Conservation (phyloP, 139 green algal genomes). For the Chlamydomonas asymmetrica region DNA sequence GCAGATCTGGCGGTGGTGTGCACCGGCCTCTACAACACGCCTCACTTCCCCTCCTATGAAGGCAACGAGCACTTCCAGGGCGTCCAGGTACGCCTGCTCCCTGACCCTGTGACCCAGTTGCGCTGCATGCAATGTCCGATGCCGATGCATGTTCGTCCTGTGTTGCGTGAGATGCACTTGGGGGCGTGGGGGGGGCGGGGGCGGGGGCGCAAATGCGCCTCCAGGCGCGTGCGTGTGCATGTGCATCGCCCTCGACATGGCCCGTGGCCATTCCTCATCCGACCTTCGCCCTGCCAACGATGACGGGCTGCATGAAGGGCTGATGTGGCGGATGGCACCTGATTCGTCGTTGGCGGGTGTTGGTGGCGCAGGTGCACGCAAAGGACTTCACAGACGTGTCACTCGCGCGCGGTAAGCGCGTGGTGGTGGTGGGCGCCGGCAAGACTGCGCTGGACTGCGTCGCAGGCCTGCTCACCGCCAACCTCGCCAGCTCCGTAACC, state of each 20-base stretch:
- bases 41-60: conserved; percentile 26
- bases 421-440: conserved; percentile 33
- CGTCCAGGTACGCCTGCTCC: too few relatives aligned
- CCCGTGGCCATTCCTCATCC: too few relatives aligned
- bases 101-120: too few relatives aligned
- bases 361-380: conserved; percentile 8
- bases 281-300: too few relatives aligned
- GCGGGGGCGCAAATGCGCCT: too few relatives aligned
- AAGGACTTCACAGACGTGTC: conserved; percentile 26
- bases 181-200: too few relatives aligned
- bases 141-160: too few relatives aligned
- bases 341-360: neutral
- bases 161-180: too few relatives aligned
- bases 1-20: conserved; percentile 17
- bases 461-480: conserved; percentile 6
- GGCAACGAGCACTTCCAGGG: neutral
- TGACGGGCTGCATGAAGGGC: neutral
- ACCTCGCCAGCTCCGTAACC: conserved; percentile 16
- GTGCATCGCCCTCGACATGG: too few relatives aligned
- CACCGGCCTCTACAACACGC: conserved; percentile 17
- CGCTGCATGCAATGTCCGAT: too few relatives aligned
- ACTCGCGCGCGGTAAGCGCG: conserved; percentile 10
- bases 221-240: too few relatives aligned
- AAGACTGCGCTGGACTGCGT: conserved; percentile 34
- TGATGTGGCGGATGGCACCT: neutral